Conservation (phyloP, 345 rosid genomes). For the Salix dunnii region DNA sequence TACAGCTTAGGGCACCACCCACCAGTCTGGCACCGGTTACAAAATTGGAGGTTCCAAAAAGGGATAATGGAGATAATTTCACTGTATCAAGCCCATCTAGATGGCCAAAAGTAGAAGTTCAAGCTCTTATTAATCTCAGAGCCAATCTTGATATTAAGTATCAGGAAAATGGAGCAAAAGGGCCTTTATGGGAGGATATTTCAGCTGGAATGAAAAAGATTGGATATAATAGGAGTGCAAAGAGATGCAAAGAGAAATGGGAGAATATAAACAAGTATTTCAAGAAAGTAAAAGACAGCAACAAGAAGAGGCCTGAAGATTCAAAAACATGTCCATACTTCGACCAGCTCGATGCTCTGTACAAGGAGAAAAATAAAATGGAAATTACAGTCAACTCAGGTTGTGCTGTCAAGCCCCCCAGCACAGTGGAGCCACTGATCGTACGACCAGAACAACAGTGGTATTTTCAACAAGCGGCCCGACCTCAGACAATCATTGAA, state of each 20-base stretch:
- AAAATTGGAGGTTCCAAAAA: not conserved
- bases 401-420: not conserved
- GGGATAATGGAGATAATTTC: slow-evolving; percentile 21
- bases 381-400: slow-evolving; percentile 5
- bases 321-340: slow-evolving; percentile 90
- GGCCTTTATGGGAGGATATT: slow-evolving; percentile 89
- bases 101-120: slow-evolving; percentile 85
- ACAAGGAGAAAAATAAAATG: slow-evolving; percentile 20
- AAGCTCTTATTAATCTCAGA: slow-evolving; percentile 63
- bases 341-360: slow-evolving; percentile 43
- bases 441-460: slow-evolving; percentile 17
- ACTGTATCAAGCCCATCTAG: slow-evolving; percentile 52
- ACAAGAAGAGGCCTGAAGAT: slow-evolving; percentile 61
- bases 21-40: not conserved
- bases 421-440: slow-evolving; percentile 12
- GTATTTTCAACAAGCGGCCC: slow-evolving; percentile 9
- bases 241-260: slow-evolving; percentile 96
- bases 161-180: slow-evolving; percentile 62
- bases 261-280: slow-evolving; percentile 95
- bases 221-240: slow-evolving; percentile 69
- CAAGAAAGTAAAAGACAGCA: slow-evolving; percentile 81
- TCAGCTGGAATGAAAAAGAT: slow-evolving; percentile 60
- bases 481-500: not conserved
- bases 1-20: not conserved
- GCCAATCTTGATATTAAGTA: slow-evolving; percentile 55